A percentile compares a stretch with the other conserved stretches of the same genome.
phyloP scores from a whole-genome alignment of 768 basidiomycete species.

The Collybiopsis confluens region DNA sequence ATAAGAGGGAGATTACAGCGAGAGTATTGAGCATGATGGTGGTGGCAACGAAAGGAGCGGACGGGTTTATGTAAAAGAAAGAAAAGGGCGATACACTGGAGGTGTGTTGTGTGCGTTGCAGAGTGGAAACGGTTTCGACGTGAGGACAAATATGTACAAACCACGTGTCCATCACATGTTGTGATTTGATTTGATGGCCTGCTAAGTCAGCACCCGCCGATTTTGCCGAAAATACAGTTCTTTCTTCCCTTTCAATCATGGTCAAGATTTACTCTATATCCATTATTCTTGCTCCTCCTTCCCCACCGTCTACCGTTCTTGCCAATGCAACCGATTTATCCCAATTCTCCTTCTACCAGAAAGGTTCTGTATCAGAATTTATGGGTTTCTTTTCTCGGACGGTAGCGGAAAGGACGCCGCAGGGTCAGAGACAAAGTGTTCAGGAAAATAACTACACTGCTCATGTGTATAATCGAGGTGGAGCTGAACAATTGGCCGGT shows the following conservation, averaged over 20 bases:
- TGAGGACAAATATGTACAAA: too few relatives aligned
- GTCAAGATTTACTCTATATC: slow-evolving; percentile 79
- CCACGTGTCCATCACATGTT: too few relatives aligned
- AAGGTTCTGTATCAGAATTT: slow-evolving; percentile 84
- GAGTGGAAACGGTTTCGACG: too few relatives aligned
- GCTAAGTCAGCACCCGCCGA: neutral
- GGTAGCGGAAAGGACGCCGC: slow-evolving; percentile 80
- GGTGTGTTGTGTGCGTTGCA: too few relatives aligned
- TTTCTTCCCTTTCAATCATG: slow-evolving; percentile 41
- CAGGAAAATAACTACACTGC: slow-evolving; percentile 92
- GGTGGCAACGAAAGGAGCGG: neutral
- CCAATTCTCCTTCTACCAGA: slow-evolving; percentile 92
- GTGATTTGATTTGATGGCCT: too few relatives aligned
- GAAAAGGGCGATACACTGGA: too few relatives aligned
- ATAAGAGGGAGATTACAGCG: slow-evolving; percentile 46
- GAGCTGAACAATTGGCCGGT: slow-evolving; percentile 85
- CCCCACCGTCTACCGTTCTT: slow-evolving; percentile 60
- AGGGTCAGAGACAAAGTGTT: slow-evolving; percentile 88
- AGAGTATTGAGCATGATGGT: slow-evolving; percentile 46
- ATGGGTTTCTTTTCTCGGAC: slow-evolving; percentile 93
- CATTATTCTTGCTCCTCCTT: slow-evolving; percentile 63
- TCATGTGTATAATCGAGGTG: slow-evolving; percentile 89
- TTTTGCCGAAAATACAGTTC: slow-evolving; percentile 23
- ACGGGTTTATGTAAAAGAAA: neutral
- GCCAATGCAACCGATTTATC: slow-evolving; percentile 74